Base-by-base conservation (phyloP, 2,329 filamentous ascomycete genomes). In the Epichloe scottii region DNA sequence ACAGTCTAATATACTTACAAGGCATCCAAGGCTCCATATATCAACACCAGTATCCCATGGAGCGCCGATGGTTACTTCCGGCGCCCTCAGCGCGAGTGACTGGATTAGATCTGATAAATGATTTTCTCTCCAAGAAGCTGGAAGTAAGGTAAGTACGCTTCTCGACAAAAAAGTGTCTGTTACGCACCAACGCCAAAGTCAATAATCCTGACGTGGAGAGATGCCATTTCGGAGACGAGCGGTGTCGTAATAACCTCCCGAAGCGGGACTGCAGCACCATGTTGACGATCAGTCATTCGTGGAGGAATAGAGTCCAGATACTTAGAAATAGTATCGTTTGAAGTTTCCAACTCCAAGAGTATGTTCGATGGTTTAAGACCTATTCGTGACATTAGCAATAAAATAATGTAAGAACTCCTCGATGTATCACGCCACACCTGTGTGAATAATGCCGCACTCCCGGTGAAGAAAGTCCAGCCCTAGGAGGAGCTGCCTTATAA, bases 11-110 rank as follows among this genome's bases (percentile, higher is more conserved):
- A 11, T 15, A 37, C 46, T 48, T 48, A 48, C 46, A 34, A 48
- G 46, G 21, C 46, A 48, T 48, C 60, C 57, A 0, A 61, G 52
- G 33, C 59, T 61, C 57, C 58, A 62, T 48, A 54, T 55, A 45
- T 61, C n/a, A n/a, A n/a, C n/a, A n/a, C n/a, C n/a, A n/a, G n/a
- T n/a, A n/a, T n/a, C n/a, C n/a, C n/a, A n/a, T 57, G 52, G 50
- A 11, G 57, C 57, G 5, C 54, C 51, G 4, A 62, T 54, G 3
- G 61, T 48, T 5, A 61, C 60, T 48, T 62, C 59, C 0, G 59
- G 60, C 3, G 59, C 52, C 11, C 56, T 56, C 4, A 62, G 56
- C 3, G 53, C 54, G 0, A 57, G 50, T 0, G 59, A 57, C 41
- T 62, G 58, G 19, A 62, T 62, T 3, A 38, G 33, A 17, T 61